phyloP scores from a whole-genome alignment of 768 basidiomycete genomes.

The Amanita polypyramis region DNA sequence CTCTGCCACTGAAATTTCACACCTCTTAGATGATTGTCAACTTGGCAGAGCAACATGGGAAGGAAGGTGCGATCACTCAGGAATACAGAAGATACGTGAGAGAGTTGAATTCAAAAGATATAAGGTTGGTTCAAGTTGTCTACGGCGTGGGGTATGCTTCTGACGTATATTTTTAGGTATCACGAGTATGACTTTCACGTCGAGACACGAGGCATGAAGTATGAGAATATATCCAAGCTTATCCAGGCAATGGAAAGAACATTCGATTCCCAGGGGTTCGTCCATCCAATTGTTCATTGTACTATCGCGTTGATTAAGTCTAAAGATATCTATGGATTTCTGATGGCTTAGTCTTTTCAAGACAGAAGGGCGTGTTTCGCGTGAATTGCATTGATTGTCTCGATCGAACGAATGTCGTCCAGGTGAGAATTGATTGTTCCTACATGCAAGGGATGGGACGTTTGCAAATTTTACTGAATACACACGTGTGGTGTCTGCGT shows the following conservation, averaged over 20 bases:
- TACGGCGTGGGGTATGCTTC: background rate
- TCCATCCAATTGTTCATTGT: background rate
- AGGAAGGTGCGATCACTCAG: constrained; percentile 69
- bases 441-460: background rate
- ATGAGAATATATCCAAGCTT: constrained; percentile 83
- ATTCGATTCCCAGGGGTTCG: constrained; percentile 75
- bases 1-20: background rate
- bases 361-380: constrained; percentile 80
- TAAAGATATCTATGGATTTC: constrained; percentile 77
- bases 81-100: constrained; percentile 66
- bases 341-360: constrained; percentile 54
- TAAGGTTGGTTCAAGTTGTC: constrained; percentile 31
- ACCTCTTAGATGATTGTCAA: constrained; percentile 65
- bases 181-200: constrained; percentile 87
- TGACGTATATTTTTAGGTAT: constrained; percentile 38
- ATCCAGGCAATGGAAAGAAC: constrained; percentile 57
- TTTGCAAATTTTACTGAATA: background rate
- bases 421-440: constrained; percentile 32
- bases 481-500: constrained; percentile 2
- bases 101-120: constrained; percentile 43
- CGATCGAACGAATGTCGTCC: constrained; percentile 91
- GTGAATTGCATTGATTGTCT: constrained; percentile 95
- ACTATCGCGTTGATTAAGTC: constrained; percentile 2
- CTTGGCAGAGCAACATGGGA: constrained; percentile 84
- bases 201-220: constrained; percentile 96